Evolutionary conservation across 2,329 filamentous ascomycete genomes (phyloP).

Genomic region (Calonectria hongkongensis): DNA sequence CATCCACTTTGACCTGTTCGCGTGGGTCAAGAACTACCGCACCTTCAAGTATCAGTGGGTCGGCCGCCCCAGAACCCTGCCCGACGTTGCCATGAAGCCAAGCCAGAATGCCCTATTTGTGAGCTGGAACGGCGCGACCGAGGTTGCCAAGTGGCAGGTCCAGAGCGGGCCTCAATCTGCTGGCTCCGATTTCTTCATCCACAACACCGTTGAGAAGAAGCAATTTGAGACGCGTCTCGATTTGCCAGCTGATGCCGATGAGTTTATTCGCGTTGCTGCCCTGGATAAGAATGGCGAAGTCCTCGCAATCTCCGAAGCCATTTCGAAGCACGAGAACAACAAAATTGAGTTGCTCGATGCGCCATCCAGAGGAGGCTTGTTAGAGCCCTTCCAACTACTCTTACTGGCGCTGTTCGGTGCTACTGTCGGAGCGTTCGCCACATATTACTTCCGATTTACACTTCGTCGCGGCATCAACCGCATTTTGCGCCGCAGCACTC

Average conservation of each 20-base stretch:
- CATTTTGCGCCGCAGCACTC: conserved; percentile 36
- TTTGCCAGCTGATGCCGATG: conserved; percentile 41
- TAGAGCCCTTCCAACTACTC: conserved; percentile 43
- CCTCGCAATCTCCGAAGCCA: conserved; percentile 53
- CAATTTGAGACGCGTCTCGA: conserved; percentile 49
- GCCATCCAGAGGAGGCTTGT: conserved; percentile 34
- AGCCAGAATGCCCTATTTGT: conserved; percentile 63
- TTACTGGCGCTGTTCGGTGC: conserved; percentile 32
- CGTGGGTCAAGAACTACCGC: conserved; percentile 71
- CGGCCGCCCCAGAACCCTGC: conserved; percentile 61
- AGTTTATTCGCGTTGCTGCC: conserved; percentile 48
- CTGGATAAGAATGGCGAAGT: conserved; percentile 46
- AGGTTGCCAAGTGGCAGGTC: conserved; percentile 65
- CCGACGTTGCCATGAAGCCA: conserved; percentile 50
- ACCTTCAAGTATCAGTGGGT: conserved; percentile 73
- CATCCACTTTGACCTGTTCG: conserved; percentile 57
- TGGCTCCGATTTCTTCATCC: conserved; percentile 39
- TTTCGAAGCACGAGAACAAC: conserved; percentile 40
- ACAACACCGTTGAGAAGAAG: conserved; percentile 41
- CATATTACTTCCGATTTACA: conserved; percentile 39
- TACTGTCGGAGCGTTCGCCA: conserved; percentile 19
- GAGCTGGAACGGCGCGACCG: conserved; percentile 73
- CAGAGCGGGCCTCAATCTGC: conserved; percentile 45
- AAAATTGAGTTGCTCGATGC: conserved; percentile 39
- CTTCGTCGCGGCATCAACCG: conserved; percentile 44